phyloP scores from a whole-genome alignment of 306 rosid genomes.

The Castanospermum australe region DNA sequence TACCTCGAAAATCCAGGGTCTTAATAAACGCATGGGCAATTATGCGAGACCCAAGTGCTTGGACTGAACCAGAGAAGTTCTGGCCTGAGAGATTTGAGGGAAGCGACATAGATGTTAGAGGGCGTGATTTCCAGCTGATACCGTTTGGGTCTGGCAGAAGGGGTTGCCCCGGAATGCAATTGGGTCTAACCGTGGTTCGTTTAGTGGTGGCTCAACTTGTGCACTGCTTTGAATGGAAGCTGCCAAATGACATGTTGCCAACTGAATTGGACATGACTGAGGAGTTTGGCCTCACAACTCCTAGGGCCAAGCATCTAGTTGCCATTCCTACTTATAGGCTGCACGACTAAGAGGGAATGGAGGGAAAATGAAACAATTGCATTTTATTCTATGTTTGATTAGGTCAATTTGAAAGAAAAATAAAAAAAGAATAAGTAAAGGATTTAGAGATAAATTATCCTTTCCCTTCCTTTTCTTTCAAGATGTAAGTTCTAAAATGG shows the following conservation, averaged over 20 bases:
- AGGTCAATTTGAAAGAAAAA: background rate
- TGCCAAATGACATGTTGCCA: slow-evolving; percentile 18
- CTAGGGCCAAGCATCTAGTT: slow-evolving; percentile 28
- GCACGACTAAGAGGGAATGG: background rate
- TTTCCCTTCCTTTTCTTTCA: background rate
- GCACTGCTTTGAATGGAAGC: slow-evolving; percentile 45
- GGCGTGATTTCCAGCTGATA: slow-evolving; percentile 33
- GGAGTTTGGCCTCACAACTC: slow-evolving; percentile 37
- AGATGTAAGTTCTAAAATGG: background rate
- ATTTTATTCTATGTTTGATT: background rate
- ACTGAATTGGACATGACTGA: slow-evolving; percentile 39
- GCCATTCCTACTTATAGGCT: slow-evolving; percentile 23
- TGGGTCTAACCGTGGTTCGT: slow-evolving; percentile 29
- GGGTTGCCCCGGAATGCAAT: slow-evolving; percentile 33
- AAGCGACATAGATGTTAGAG: slow-evolving; percentile 19
- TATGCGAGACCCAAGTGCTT: slow-evolving; percentile 36
- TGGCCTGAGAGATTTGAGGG: slow-evolving; percentile 49
- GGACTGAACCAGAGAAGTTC: slow-evolving; percentile 29
- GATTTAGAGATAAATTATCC: background rate
- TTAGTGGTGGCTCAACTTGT: slow-evolving; percentile 34
- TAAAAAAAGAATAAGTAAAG: no score
- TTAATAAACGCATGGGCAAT: slow-evolving; percentile 40
- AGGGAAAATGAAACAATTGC: background rate
- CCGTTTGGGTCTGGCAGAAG: slow-evolving; percentile 49
- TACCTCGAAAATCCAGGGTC: slow-evolving; percentile 42